These are phyloP conservation scores for Claviceps monticola DNA, from an alignment of 2,329 filamentous ascomycete genomes.

Conservation along the genomic window DNA sequence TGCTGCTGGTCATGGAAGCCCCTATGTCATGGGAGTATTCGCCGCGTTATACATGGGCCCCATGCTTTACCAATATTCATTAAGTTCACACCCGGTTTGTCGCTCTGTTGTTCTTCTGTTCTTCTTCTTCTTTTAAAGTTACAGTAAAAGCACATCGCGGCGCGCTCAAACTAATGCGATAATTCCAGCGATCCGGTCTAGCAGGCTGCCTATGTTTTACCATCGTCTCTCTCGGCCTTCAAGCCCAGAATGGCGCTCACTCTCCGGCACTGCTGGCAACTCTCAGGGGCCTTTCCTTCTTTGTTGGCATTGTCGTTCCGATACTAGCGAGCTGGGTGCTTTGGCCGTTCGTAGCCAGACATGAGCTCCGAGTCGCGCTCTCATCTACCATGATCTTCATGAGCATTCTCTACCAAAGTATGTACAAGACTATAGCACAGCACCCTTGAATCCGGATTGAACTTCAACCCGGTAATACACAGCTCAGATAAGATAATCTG, in stretches of 20 bases:
- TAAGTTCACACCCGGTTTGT: constrained; percentile 35
- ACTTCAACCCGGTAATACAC: neutral
- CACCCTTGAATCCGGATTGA: no score
- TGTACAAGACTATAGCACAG: neutral
- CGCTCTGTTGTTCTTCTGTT: no score
- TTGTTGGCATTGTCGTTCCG: constrained; percentile 38
- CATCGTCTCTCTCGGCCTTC: constrained; percentile 34
- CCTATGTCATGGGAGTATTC: constrained; percentile 41
- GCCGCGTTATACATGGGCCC: constrained; percentile 43
- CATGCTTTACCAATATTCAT: constrained; percentile 42
- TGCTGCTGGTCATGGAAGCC: constrained; percentile 35
- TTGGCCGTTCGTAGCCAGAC: constrained; percentile 47
- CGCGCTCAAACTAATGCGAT: no score
- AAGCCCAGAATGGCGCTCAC: constrained; percentile 16
- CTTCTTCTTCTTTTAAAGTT: no score
- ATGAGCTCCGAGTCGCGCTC: constrained; percentile 41
- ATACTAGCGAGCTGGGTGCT: constrained; percentile 44
- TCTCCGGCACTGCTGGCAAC: constrained; percentile 28
- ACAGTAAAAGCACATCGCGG: no score
- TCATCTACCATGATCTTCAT: constrained; percentile 44
- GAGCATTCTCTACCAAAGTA: constrained; percentile 41
- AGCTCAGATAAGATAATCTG: neutral
- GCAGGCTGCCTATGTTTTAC: constrained; percentile 44
- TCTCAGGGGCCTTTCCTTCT: constrained; percentile 34
- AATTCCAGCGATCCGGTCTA: constrained; percentile 35